These are phyloP conservation scores for Scutellaria barbata DNA, from an alignment of 257 asterid species.

Conservation along the genomic window DNA sequence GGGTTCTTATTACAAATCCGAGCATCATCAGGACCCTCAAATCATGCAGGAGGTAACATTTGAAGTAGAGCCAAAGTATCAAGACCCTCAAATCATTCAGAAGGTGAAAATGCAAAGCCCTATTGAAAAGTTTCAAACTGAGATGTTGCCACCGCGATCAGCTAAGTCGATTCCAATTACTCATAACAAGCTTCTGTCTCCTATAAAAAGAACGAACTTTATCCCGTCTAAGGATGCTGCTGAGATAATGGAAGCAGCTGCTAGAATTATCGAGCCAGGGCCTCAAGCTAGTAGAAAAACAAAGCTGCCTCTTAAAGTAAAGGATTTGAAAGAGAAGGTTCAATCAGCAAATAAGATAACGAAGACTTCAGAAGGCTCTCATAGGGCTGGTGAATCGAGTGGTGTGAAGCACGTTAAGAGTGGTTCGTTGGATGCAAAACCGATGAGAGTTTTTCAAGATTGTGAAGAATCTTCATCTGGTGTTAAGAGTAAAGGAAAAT, in stretches of 20 bases:
- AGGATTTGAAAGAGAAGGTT: constrained; percentile 71
- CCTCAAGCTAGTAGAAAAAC: constrained; percentile 48
- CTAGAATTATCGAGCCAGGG: constrained; percentile 71
- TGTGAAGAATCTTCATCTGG: constrained; percentile 53
- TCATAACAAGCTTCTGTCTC: constrained; percentile 85
- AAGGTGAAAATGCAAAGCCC: constrained; percentile 50
- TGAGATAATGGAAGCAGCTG: constrained; percentile 90
- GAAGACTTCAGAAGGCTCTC: constrained; percentile 50
- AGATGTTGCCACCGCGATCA: constrained; percentile 82
- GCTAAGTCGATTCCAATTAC: constrained; percentile 85
- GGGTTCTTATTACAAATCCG: constrained; percentile 45
- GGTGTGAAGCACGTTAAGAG: constrained; percentile 45
- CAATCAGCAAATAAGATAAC: constrained; percentile 51
- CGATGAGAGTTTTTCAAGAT: constrained; percentile 38
- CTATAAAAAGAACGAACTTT: constrained; percentile 66
- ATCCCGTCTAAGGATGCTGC: constrained; percentile 73
- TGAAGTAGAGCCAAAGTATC: constrained; percentile 38
- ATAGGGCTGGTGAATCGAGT: constrained; percentile 46
- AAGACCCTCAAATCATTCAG: constrained; percentile 47
- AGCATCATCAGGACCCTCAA: constrained; percentile 46
- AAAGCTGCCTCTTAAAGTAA: constrained; percentile 56
- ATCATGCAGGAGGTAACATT: constrained; percentile 32
- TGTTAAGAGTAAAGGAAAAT: constrained; percentile 57
- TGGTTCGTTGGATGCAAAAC: constrained; percentile 43
- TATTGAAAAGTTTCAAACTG: constrained; percentile 78